These are phyloP conservation scores for Cadophora luteo-olivacea DNA, from an alignment of 2,329 filamentous ascomycete genomes.

Conservation along the genomic window DNA sequence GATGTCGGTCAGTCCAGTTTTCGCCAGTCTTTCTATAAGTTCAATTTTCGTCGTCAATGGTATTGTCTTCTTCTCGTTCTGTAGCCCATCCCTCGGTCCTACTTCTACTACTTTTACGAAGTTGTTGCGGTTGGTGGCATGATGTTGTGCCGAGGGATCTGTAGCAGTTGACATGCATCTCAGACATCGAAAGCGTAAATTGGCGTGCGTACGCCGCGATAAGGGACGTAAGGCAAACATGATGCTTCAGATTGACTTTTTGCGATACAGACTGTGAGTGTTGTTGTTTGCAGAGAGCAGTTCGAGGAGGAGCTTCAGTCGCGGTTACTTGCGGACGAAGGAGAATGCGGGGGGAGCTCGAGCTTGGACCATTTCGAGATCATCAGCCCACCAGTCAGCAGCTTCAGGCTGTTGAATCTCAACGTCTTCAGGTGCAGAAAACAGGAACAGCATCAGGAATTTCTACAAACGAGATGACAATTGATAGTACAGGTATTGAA, in stretches of 20 bases:
- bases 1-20: constrained; percentile 74
- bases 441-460: no score
- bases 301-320: neutral
- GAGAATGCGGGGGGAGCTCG: constrained; percentile 19
- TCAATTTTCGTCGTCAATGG: constrained; percentile 77
- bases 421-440: no score
- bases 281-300: neutral
- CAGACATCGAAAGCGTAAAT: constrained; percentile 26
- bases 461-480: no score
- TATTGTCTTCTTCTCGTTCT: constrained; percentile 80
- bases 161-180: constrained; percentile 36
- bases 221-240: constrained; percentile 35
- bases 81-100: constrained; percentile 83
- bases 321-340: constrained; percentile 5
- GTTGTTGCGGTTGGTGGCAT: constrained; percentile 35
- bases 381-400: no score
- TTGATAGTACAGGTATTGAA: no score
- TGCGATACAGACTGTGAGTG: neutral
- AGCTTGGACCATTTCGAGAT: constrained; percentile 12
- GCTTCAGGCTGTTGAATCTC: no score
- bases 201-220: constrained; percentile 19
- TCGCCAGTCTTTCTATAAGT: constrained; percentile 71
- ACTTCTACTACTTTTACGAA: constrained; percentile 77
- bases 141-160: constrained; percentile 32
- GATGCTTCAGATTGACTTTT: neutral